A percentile compares a stretch with the other conserved stretches of the same genome.
phyloP scores from a whole-genome alignment of 2,329 filamentous ascomycete genomes.

The Talaromyces marneffei region DNA sequence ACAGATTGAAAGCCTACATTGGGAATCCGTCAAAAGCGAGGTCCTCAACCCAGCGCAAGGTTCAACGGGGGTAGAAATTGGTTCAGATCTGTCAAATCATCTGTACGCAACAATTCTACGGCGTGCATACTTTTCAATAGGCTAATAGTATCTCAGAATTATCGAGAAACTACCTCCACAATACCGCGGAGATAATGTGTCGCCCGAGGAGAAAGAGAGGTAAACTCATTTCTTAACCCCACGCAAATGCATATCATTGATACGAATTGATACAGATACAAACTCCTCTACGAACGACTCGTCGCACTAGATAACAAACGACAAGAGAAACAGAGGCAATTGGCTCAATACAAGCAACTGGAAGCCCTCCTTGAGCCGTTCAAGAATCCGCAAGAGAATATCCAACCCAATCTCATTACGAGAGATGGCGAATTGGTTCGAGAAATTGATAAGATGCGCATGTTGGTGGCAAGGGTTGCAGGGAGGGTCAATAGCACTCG shows the following conservation, averaged over 20 bases:
- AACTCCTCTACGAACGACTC: slow-evolving; percentile 39
- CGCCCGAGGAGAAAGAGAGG: slow-evolving; percentile 27
- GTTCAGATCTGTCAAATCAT: slow-evolving; percentile 35
- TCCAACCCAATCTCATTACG: slow-evolving; percentile 52
- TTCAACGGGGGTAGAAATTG: slow-evolving; percentile 31
- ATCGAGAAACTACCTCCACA: slow-evolving; percentile 36
- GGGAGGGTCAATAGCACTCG: slow-evolving; percentile 31
- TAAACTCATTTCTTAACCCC: neutral
- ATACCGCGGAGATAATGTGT: slow-evolving; percentile 27
- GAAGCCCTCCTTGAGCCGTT: slow-evolving; percentile 46
- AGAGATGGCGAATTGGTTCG: slow-evolving; percentile 46
- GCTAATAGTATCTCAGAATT: slow-evolving; percentile 25
- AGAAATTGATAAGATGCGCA: slow-evolving; percentile 47
- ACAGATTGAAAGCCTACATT: slow-evolving; percentile 52
- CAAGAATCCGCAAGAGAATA: slow-evolving; percentile 42
- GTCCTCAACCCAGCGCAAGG: slow-evolving; percentile 21
- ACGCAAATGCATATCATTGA: slow-evolving; percentile 24
- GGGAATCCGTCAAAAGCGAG: slow-evolving; percentile 43
- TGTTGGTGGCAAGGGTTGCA: slow-evolving; percentile 41
- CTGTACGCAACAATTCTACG: slow-evolving; percentile 23
- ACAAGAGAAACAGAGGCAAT: slow-evolving; percentile 41
- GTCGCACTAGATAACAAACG: slow-evolving; percentile 41
- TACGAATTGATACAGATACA: slow-evolving; percentile 27
- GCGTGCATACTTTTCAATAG: neutral
- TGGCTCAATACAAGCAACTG: slow-evolving; percentile 45